Evolutionary conservation across 768 basidiomycete species (phyloP), one percentile per base, ranked within the genome.

Genomic region (Mycena capillaripes): DNA sequence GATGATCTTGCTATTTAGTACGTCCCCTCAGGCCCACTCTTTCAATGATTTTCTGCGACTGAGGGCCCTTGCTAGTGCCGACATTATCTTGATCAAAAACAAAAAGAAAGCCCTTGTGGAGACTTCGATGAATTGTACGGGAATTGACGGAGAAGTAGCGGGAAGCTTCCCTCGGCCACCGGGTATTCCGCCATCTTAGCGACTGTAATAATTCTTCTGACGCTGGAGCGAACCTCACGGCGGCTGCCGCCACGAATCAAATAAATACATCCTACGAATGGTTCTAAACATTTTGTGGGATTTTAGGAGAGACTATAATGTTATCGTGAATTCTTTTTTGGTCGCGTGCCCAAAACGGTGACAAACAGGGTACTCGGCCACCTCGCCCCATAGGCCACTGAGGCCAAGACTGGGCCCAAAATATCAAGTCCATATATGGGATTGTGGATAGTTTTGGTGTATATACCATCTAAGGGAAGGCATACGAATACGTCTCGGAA

Each of bases 291-390:
- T 57, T 57, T 57, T 57, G 19, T 19, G 7, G 10, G 32, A 36
- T 34, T 53, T 53, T 53, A 53, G 52, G 29, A 53, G 52, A 16
- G 4, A 5, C 25, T 53, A 30, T 53, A 30, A 27, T 53, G 27
- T 27, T 53, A 57, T 32, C 55, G 19, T 57, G 55, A 57, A 23
- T 57, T 57, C n/a, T n/a, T 57, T 57, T 57, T 57, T n/a, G 32
- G 16, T 57, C 55, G 30, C 32, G 36, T 57, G 32, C 55, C 55
- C 55, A 36, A 57, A 57, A 57, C 3, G 34, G 55, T 32, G 36
- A 34, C 55, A 36, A 57, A 57, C 55, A 57, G 32, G 55, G 55
- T 57, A 57, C 32, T 36, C 34, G 55, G 55, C 55, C 55, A 57
- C 55, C 55, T 57, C 55, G 21, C 32, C 32, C 32, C 34, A n/a